These are phyloP conservation scores for Chimonanthus praecox DNA, from an alignment of 164 flowering plant genomes.

Conservation along the genomic window DNA sequence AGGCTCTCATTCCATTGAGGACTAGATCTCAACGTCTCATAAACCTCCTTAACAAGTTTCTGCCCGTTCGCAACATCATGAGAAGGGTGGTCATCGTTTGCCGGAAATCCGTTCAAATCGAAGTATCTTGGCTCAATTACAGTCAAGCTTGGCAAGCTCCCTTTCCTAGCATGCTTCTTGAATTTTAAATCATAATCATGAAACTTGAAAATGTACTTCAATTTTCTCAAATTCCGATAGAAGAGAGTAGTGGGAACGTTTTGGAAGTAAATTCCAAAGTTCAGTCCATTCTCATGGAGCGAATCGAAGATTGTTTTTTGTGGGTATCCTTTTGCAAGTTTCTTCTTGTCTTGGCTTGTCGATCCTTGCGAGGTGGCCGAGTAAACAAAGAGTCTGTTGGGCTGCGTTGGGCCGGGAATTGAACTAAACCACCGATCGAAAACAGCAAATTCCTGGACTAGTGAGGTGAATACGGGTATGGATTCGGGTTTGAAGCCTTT, in stretches of 20 bases:
- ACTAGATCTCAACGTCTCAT: slow-evolving; percentile 72
- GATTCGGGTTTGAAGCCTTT: slow-evolving; percentile 72
- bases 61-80: slow-evolving; percentile 94
- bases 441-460: slow-evolving; percentile 63
- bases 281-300: slow-evolving; percentile 45
- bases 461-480: slow-evolving; percentile 57
- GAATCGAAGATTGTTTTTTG: slow-evolving; percentile 88
- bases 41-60: slow-evolving; percentile 85
- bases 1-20: slow-evolving; percentile 95
- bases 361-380: slow-evolving; percentile 95
- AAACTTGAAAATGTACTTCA: slow-evolving; percentile 73
- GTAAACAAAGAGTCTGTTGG: slow-evolving; percentile 78
- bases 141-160: slow-evolving; percentile 63
- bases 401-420: slow-evolving; percentile 91
- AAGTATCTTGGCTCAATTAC: slow-evolving; percentile 93
- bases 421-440: slow-evolving; percentile 86
- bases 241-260: slow-evolving; percentile 70
- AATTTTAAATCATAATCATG: slow-evolving; percentile 58
- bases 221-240: slow-evolving; percentile 65
- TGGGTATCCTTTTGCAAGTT: slow-evolving; percentile 67
- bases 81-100: slow-evolving; percentile 88
- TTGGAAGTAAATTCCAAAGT: slow-evolving; percentile 77
- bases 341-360: slow-evolving; percentile 65
- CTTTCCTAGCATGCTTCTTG: slow-evolving; percentile 64
- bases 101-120: slow-evolving; percentile 56